Evolutionary conservation across 805 yeast species (phyloP), one percentile per base, ranked within the genome.

Genomic region (Metschnikowia gelsemii): DNA sequence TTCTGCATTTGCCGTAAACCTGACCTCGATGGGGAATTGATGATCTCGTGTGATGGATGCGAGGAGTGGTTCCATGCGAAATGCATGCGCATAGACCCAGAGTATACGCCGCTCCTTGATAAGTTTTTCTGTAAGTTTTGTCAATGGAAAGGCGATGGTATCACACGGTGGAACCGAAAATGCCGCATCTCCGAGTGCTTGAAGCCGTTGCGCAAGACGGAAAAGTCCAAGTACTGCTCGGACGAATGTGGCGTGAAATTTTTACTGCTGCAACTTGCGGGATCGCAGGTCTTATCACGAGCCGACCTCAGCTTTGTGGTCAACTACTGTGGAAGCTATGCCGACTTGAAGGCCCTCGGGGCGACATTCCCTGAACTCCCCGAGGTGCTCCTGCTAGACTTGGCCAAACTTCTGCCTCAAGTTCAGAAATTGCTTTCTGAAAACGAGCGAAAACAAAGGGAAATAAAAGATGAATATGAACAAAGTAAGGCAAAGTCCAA

Each of bases 21-120:
- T 0, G 96, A 90, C 54, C 72, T 75, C 45, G 93, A 90, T 1
- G 73, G 72, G 2, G 82, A 79, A 43, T 65, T 89, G 58, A 90
- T 90, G 97, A 84, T 90, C n/a, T 87, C 85, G 0, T 89, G 97
- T 59, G 96, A 89, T 58, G 90, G 87, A 5, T 90, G 97, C 63
- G 96, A 88, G 55, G 96, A 87, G 44, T 90, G 97, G 97, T 90
- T 75, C 57, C 97, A 90, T 62, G 87, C 89, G 61, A 67, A 65
- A 33, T 90, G 97, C 58, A 77, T 89, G 73, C 73, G 72, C 38
- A 57, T 88, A 26, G 72, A 80, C 38, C 59, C 58, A 7, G 62
- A 68, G 40, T 75, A 73, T 54, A 72, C 76, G 43, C 69, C 73
- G 28, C 65, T 88, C 37, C 80, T 88, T 8, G 70, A 76, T 34